Conservation (phyloP, 2,329 filamentous ascomycete genomes). For the Fusarium sp. region DNA sequence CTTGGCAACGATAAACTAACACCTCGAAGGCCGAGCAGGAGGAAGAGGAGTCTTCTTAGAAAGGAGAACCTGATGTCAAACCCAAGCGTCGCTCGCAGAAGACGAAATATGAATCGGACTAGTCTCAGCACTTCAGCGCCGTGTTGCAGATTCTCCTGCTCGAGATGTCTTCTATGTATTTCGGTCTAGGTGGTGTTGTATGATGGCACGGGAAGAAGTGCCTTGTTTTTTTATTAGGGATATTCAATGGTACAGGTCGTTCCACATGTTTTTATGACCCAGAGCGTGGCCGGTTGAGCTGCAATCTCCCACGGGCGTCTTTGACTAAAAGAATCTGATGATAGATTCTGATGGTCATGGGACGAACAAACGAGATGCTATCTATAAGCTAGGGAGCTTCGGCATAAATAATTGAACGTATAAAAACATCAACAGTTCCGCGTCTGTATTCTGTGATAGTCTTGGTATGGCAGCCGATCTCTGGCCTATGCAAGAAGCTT, state of each 20-base stretch:
- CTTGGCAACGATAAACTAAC: slow-evolving; percentile 39
- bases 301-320: slow-evolving; percentile 40
- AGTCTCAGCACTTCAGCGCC: slow-evolving; percentile 24
- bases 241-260: slow-evolving; percentile 54
- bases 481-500: not conserved
- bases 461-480: not conserved
- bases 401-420: slow-evolving; percentile 41
- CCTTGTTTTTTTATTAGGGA: slow-evolving; percentile 56
- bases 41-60: slow-evolving; percentile 68
- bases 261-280: slow-evolving; percentile 52
- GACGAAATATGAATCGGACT: slow-evolving; percentile 23
- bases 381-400: slow-evolving; percentile 50
- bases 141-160: slow-evolving; percentile 30
- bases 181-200: slow-evolving; percentile 59
- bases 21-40: slow-evolving; percentile 67
- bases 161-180: slow-evolving; percentile 52
- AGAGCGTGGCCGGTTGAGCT: slow-evolving; percentile 49
- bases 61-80: slow-evolving; percentile 22
- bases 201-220: slow-evolving; percentile 57
- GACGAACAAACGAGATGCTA: slow-evolving; percentile 48
- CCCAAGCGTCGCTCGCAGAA: slow-evolving; percentile 27
- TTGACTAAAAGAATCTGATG: slow-evolving; percentile 45
- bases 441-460: not conserved
- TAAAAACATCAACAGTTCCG: slow-evolving; percentile 25
- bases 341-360: slow-evolving; percentile 43